Evolutionary conservation across 371 early-diverging fungal species (phyloP), one percentile per base, ranked within the genome.

Genomic region (Apophysomyces sp.): DNA sequence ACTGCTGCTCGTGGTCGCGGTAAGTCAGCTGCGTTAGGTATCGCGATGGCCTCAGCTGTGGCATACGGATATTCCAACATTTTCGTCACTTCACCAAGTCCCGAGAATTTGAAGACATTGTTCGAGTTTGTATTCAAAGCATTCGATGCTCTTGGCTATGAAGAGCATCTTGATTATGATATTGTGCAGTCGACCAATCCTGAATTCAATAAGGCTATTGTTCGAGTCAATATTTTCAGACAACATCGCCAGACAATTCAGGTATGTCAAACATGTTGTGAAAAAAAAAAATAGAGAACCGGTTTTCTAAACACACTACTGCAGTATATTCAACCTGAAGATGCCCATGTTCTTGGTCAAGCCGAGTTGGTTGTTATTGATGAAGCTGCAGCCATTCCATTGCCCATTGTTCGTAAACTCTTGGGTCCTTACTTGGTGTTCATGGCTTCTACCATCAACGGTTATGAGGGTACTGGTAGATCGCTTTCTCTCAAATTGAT

Each of bases 401-500:
- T 98, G 56, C 94, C 99, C 5, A 61, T 94, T 44, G 97, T 99
- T 7, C 91, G 90, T 72, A 89, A 88, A 31, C 84, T 99, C 28
- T 74, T 99, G 60, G 97, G 97, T 27, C 93, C 95, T 21, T 97
- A 98, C 72, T 85, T 98, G 12, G 95, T 98, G 13, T 96, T 99
- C 64, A 95, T 99, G 94, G 94, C 99, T 0, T 97, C 99, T 9
- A 99, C 99, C 31, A 95, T 98, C 68, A 96, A 97, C 71, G 99
- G 99, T 55, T 99, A 99, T 78, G 99, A 99, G 84, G 99, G 99
- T 59, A 99, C 99, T 1, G 99, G 99, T 32, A 89, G 98, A 54
- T 95, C 98, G 7, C 86, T 99, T 40, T 93, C 96, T 21, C 85
- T 98, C 36, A 99, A 99, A 77, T 84, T 99, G 61, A 86, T 97